phyloP scores from a whole-genome alignment of 331 rosid species.

The Quercus phellos region DNA sequence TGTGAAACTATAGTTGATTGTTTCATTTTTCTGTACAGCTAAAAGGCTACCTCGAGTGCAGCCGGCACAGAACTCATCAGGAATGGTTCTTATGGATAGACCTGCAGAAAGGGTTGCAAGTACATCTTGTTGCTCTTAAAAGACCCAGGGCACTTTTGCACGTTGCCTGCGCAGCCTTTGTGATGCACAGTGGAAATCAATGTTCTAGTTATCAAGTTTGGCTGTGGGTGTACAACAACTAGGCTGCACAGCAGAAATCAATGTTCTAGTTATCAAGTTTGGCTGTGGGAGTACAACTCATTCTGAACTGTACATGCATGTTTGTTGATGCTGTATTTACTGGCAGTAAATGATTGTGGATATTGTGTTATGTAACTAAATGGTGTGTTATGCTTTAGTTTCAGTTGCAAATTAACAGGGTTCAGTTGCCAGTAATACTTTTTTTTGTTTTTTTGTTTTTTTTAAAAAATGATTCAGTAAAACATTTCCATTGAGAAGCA shows the following conservation, averaged over 20 bases:
- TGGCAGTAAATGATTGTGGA: conserved; percentile 18
- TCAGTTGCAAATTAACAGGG: neutral
- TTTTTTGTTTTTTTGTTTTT: too few species aligned
- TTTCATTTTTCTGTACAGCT: conserved; percentile 27
- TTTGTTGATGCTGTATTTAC: conserved; percentile 10
- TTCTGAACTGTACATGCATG: conserved; percentile 31
- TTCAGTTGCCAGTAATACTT: neutral
- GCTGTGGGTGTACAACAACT: conserved; percentile 19
- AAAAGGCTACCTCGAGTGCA: conserved; percentile 54
- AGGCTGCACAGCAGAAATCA: too few species aligned
- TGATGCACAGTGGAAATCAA: conserved; percentile 11
- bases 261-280: conserved; percentile 7
- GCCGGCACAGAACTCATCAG: conserved; percentile 46
- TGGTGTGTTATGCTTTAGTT: conserved; percentile 16
- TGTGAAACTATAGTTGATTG: neutral
- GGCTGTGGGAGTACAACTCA: conserved; percentile 23
- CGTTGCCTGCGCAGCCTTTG: neutral
- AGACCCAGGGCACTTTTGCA: neutral
- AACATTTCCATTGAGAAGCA: too few species aligned
- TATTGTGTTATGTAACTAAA: conserved; percentile 15
- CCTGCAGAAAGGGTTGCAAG: conserved; percentile 52
- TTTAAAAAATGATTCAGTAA: too few species aligned
- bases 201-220: conserved; percentile 7
- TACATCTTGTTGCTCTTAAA: conserved; percentile 42
- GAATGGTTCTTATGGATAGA: conserved; percentile 54